Base-by-base conservation (phyloP, 164 flowering plant species). In the Tinospora cordifolia region DNA sequence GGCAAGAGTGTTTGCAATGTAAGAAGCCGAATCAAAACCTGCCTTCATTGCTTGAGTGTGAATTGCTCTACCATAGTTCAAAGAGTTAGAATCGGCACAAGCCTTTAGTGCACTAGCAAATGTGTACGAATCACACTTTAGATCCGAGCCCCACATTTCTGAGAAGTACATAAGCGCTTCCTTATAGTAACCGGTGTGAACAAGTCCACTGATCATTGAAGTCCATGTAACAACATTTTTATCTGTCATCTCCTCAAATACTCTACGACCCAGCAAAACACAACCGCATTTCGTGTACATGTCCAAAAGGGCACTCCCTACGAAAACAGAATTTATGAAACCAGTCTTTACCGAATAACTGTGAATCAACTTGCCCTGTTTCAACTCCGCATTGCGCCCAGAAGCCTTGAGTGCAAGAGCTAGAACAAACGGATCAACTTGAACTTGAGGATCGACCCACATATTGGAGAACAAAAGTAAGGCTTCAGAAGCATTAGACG, bases 191-290 rank as follows among this genome's bases (percentile, higher is more conserved):
- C 93, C 91, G 7, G 74, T 74, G 65, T 75, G 90, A 74, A 87
- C 98, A 39, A 89, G 87, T 69, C 91, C 98, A 0, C 90, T 82
- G 51, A 92, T 89, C 62, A 90, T 72, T 14, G 95, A 87, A 36
- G 97, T 90, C 97, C 97, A 92, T 10, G 95, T 79, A 30, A 92
- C 93, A 51, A 88, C 92, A 82, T 88, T 92, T 65, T 83, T 87
- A 6, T 70, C 26, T 0, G 90, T 87, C 95, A 93, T 89, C 70
- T 88, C 93, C 67, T 83, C 79, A 64, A 93, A 93, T 10, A 93
- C 78, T 62, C 68, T 73, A 72, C 88, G 82, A 74, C 88, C 87
- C 62, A 71, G 71, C 44, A 49, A 70, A 27, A 83, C 73, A 44
- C 71, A 75, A 0, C 87, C 87, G 24, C 67, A 58, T 74, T 90